A percentile compares a stretch with the other conserved stretches of the same genome.
phyloP scores from a whole-genome alignment of 805 yeast genomes.

The Candida corydali region DNA sequence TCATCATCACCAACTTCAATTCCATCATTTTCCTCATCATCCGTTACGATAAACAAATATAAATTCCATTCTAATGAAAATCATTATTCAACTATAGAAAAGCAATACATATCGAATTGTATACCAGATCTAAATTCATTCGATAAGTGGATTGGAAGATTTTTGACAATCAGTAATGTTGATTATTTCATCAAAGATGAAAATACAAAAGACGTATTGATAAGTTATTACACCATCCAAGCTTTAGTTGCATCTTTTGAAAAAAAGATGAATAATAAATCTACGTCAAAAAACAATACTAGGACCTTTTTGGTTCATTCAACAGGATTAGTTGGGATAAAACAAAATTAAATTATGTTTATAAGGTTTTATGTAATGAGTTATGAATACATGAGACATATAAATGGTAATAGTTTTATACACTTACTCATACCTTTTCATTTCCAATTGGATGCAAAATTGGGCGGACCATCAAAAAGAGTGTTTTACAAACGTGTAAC shows the following conservation, averaged over 20 bases:
- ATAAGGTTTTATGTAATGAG: background rate
- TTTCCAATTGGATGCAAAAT: no score
- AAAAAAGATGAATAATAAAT: slow-evolving; percentile 1
- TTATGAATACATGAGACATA: background rate
- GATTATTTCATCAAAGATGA: slow-evolving; percentile 7
- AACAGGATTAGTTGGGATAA: slow-evolving; percentile 19
- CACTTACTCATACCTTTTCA: no score
- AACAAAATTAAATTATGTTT: background rate
- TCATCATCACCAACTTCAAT: slow-evolving; percentile 2
- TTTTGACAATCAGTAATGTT: slow-evolving; percentile 18
- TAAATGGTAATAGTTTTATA: no score
- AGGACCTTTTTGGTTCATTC: slow-evolving; percentile 22
- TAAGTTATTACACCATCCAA: slow-evolving; percentile 10
- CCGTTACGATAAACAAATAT: slow-evolving; percentile 3
- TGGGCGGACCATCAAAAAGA: no score
- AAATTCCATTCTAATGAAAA: slow-evolving; percentile 12
- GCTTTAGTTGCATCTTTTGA: slow-evolving; percentile 8
- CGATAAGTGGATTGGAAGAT: slow-evolving; percentile 31
- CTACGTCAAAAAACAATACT: slow-evolving; percentile 11
- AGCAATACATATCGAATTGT: slow-evolving; percentile 34
- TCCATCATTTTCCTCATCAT: slow-evolving; percentile 2
- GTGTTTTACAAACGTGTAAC: no score
- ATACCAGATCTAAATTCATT: slow-evolving; percentile 34
- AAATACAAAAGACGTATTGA: slow-evolving; percentile 10
- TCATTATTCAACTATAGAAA: slow-evolving; percentile 20